phyloP scores from a whole-genome alignment of 768 basidiomycete genomes.

The Russula ochroleuca region DNA sequence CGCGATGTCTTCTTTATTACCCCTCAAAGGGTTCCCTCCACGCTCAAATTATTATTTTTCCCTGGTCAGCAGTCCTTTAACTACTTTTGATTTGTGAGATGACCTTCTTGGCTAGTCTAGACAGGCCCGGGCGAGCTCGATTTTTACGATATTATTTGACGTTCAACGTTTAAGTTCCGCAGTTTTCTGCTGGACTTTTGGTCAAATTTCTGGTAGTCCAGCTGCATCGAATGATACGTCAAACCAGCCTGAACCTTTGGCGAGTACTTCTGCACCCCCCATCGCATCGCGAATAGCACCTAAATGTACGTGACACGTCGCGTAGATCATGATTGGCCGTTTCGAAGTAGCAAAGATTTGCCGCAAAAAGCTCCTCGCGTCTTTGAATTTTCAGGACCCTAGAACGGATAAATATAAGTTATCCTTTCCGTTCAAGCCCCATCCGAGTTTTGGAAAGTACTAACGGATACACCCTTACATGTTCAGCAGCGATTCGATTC shows the following conservation, averaged over 20 bases:
- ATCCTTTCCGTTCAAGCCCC: neutral
- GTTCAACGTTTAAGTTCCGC: neutral
- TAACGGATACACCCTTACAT: no score
- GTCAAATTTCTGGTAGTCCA: neutral
- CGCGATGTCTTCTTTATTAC: neutral
- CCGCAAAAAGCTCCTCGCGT: neutral
- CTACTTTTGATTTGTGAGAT: neutral
- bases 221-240: no score
- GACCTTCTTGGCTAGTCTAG: neutral
- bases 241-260: neutral
- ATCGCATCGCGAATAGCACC: neutral
- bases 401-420: neutral
- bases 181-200: neutral
- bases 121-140: neutral
- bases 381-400: neutral
- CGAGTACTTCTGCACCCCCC: neutral
- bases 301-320: neutral
- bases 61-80: neutral
- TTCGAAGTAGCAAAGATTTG: neutral
- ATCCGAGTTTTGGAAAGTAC: neutral
- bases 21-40: neutral
- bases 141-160: no score
- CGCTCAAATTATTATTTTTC: neutral
- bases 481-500: no score
- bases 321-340: neutral